Conservation (phyloP, 345 rosid species). For the Populus euphratica region DNA sequence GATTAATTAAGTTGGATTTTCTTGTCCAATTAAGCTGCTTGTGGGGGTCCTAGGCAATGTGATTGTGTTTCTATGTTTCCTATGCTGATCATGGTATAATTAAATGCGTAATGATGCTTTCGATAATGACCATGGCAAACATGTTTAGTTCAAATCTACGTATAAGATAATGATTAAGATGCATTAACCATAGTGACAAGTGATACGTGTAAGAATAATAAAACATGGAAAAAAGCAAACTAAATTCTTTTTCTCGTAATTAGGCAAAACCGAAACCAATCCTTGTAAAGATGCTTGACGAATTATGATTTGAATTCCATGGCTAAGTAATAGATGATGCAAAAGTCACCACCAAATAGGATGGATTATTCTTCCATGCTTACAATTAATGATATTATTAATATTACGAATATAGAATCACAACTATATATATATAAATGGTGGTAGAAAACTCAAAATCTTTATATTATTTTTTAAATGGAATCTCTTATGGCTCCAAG, state of each 20-base stretch:
- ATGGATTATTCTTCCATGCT: background rate
- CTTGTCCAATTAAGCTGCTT: background rate
- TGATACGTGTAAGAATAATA: background rate
- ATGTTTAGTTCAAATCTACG: constrained; percentile 23
- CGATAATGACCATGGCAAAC: constrained; percentile 34
- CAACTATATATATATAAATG: too few species aligned
- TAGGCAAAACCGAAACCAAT: background rate
- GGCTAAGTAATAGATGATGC: background rate
- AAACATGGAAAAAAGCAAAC: background rate
- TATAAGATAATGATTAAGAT: constrained; percentile 33
- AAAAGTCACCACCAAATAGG: background rate
- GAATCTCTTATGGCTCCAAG: background rate
- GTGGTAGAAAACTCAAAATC: background rate
- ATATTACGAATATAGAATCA: background rate
- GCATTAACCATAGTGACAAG: constrained; percentile 29
- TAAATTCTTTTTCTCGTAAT: background rate
- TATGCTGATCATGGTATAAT: constrained; percentile 24
- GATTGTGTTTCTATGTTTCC: constrained; percentile 38
- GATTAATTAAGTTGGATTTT: background rate
- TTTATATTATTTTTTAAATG: background rate
- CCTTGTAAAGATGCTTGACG: background rate
- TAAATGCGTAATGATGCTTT: background rate
- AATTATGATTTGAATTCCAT: too few species aligned
- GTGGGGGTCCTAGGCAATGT: constrained; percentile 28
- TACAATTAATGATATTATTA: too few species aligned